A percentile compares a stretch with the other conserved stretches of the same genome.
Conservation (phyloP, 352 stramenopile species). For the Aphanomyces cochlioides region DNA sequence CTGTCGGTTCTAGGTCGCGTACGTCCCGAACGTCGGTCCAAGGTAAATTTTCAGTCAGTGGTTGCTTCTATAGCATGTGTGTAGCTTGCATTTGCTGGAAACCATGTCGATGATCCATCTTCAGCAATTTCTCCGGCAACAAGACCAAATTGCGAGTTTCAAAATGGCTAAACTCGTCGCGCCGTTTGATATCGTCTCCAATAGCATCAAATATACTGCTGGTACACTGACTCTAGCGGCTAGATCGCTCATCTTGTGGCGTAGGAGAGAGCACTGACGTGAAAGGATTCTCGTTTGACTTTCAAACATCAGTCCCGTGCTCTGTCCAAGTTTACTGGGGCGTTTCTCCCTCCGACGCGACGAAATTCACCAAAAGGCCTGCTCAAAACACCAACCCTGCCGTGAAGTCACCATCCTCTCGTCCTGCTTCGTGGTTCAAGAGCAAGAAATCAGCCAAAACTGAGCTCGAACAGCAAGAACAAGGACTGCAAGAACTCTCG, state of each 20-base stretch:
- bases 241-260: neutral
- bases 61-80: neutral
- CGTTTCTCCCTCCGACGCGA: neutral
- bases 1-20: constrained; percentile 16
- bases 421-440: too few species aligned
- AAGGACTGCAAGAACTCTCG: too few species aligned
- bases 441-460: too few species aligned
- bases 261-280: neutral
- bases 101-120: constrained; percentile 13
- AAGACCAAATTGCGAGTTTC: constrained; percentile 11
- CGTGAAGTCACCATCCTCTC: neutral
- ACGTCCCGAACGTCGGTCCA: constrained; percentile 12
- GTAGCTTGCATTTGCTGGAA: constrained; percentile 11
- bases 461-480: too few species aligned
- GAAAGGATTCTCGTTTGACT: neutral
- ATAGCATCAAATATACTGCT: neutral
- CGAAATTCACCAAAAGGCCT: neutral
- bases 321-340: constrained; percentile 3
- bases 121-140: constrained; percentile 21
- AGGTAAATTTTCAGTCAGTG: neutral
- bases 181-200: constrained; percentile 14
- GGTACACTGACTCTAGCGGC: neutral
- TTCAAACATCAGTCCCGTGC: neutral
- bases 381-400: too few species aligned
- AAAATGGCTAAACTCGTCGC: constrained; percentile 6